Percentiles rank a stretch among this genome's conserved stretches.
Conservation (phyloP, 2,329 filamentous ascomycete species). For the Sporothrix pseudoabietina region DNA sequence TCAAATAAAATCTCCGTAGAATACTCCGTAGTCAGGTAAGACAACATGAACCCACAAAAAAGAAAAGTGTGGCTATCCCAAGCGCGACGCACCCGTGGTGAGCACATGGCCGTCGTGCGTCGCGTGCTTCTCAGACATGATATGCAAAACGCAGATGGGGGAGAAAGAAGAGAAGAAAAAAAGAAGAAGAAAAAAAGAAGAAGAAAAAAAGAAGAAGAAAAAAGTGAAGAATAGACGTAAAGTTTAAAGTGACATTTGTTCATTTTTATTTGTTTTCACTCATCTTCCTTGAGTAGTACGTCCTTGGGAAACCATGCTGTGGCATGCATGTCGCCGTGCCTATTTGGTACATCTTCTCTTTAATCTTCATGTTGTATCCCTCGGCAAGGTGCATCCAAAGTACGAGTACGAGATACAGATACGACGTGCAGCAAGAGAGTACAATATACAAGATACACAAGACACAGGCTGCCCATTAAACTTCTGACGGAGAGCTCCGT, state of each 20-base stretch:
- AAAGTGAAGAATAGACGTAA: neutral
- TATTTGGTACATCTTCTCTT: neutral
- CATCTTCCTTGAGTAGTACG: neutral
- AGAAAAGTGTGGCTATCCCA: slow-evolving; percentile 4
- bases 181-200: neutral
- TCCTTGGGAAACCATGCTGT: neutral
- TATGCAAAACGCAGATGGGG: neutral
- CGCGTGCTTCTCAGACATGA: neutral
- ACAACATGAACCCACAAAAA: neutral
- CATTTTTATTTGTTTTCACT: neutral
- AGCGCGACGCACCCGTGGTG: neutral
- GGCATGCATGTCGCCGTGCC: neutral
- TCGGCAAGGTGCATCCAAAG: neutral
- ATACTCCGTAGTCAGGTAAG: neutral
- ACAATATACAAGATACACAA: neutral
- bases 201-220: no score
- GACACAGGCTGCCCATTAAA: neutral
- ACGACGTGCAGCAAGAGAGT: neutral
- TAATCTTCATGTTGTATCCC: neutral
- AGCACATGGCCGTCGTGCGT: slow-evolving; percentile 5
- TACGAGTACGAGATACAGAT: slow-evolving; percentile 11
- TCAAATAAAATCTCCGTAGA: neutral
- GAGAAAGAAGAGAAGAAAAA: no score
- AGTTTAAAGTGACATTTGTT: neutral
- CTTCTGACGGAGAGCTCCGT: neutral